phyloP scores from a whole-genome alignment of 2,329 filamentous ascomycete genomes.

The Hypoxylon sp. region DNA sequence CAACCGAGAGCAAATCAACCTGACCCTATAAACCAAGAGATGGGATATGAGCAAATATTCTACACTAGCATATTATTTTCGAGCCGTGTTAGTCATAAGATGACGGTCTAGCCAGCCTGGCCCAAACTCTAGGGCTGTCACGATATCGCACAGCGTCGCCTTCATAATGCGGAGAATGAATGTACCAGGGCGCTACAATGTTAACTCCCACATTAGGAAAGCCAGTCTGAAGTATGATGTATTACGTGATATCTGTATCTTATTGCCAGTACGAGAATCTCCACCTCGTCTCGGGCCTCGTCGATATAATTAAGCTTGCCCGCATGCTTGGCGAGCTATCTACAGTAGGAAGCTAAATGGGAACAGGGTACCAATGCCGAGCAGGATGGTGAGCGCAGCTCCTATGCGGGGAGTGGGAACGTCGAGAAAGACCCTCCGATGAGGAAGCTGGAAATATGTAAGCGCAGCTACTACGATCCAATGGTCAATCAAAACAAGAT shows the following conservation, averaged over 20 bases:
- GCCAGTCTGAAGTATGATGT: not conserved
- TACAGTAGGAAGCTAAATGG: constrained; percentile 37
- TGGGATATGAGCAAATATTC: too few relatives aligned
- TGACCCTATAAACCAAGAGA: too few relatives aligned
- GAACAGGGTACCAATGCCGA: constrained; percentile 31
- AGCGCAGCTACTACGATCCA: constrained; percentile 8
- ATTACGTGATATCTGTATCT: constrained; percentile 22
- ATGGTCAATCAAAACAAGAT: constrained; percentile 9
- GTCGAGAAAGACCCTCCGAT: constrained; percentile 24
- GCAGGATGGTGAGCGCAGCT: constrained; percentile 19
- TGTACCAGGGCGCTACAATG: not conserved
- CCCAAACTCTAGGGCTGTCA: not conserved
- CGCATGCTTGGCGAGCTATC: constrained; percentile 17
- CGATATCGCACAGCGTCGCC: constrained; percentile 7
- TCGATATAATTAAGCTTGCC: constrained; percentile 18
- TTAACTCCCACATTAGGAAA: constrained; percentile 20
- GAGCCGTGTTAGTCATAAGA: not conserved
- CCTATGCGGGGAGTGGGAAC: constrained; percentile 22
- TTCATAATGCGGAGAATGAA: not conserved
- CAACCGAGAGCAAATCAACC: too few relatives aligned
- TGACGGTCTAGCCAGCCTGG: not conserved
- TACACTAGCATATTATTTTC: not conserved
- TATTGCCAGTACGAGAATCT: constrained; percentile 8
- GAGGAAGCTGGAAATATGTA: constrained; percentile 25
- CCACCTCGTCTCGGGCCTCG: constrained; percentile 9